phyloP scores from a whole-genome alignment of 2,329 filamentous ascomycete species.

The Phaeosphaeria sp. region DNA sequence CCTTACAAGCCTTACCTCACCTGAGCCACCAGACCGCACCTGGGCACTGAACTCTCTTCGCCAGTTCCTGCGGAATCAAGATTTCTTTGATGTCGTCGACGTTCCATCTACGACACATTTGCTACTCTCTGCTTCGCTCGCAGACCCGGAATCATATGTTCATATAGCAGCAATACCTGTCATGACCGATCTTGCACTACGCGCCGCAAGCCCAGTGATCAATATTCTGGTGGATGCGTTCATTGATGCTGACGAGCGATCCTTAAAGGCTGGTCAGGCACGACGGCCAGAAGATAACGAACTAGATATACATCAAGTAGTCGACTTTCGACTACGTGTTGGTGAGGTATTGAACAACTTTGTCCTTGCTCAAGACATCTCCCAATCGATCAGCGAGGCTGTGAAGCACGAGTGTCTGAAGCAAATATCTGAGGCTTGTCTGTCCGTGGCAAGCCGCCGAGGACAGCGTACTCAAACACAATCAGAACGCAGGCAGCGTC shows the following conservation, averaged over 20 bases:
- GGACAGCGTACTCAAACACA: constrained; percentile 67
- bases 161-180: constrained; percentile 72
- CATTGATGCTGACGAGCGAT: constrained; percentile 64
- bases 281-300: constrained; percentile 28
- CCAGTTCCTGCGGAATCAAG: constrained; percentile 59
- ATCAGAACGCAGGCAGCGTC: constrained; percentile 61
- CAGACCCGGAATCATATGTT: constrained; percentile 74
- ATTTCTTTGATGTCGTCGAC: constrained; percentile 64
- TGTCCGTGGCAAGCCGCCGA: constrained; percentile 69
- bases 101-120: constrained; percentile 70
- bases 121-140: constrained; percentile 68
- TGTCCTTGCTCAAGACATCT: constrained; percentile 25
- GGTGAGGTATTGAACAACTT: constrained; percentile 60
- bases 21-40: constrained; percentile 45
- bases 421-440: constrained; percentile 62
- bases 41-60: constrained; percentile 43
- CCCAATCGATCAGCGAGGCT: constrained; percentile 6
- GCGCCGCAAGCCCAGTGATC: constrained; percentile 67
- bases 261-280: constrained; percentile 23
- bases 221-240: constrained; percentile 72
- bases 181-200: constrained; percentile 66
- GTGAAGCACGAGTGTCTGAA: constrained; percentile 18
- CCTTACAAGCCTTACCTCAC: constrained; percentile 38
- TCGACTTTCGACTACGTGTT: constrained; percentile 71
- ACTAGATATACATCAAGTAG: constrained; percentile 41